Conservation (phyloP, 352 stramenopile species). For the Globisporangium ultimum region DNA sequence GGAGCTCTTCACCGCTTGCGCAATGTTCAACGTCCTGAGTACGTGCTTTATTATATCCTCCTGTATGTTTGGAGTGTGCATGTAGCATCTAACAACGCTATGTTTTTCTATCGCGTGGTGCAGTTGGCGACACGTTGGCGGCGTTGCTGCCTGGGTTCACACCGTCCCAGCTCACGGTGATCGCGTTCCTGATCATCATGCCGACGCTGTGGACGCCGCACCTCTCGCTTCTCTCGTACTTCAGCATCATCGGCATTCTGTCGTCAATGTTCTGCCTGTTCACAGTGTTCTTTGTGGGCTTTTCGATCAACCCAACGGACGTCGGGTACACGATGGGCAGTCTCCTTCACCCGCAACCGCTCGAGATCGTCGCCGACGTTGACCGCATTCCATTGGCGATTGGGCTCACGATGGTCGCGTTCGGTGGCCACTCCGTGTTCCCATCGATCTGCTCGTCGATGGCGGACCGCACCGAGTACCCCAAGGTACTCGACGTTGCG, state of each 20-base stretch:
- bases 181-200: constrained; percentile 71
- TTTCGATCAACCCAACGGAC: constrained; percentile 41
- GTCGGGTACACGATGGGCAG: constrained; percentile 46
- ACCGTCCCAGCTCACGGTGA: constrained; percentile 54
- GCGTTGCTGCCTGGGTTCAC: constrained; percentile 65
- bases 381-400: constrained; percentile 78
- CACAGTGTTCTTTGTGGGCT: constrained; percentile 71
- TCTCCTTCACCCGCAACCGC: constrained; percentile 52
- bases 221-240: constrained; percentile 80
- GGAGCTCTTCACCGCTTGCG: constrained; percentile 76
- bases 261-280: constrained; percentile 81
- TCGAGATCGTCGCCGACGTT: constrained; percentile 56
- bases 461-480: constrained; percentile 55
- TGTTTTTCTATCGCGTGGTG: neutral
- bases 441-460: constrained; percentile 89
- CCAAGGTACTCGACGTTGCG: constrained; percentile 60
- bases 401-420: constrained; percentile 84
- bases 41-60: constrained; percentile 14
- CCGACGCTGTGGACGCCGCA: constrained; percentile 80
- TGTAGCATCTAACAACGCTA: neutral
- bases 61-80: neutral
- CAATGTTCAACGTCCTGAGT: constrained; percentile 83
- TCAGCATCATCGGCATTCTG: constrained; percentile 83
- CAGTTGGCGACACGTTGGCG: constrained; percentile 75
- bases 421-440: constrained; percentile 86